Conservation (phyloP, 257 asterid genomes). For the Solanum bulbocastanum region DNA sequence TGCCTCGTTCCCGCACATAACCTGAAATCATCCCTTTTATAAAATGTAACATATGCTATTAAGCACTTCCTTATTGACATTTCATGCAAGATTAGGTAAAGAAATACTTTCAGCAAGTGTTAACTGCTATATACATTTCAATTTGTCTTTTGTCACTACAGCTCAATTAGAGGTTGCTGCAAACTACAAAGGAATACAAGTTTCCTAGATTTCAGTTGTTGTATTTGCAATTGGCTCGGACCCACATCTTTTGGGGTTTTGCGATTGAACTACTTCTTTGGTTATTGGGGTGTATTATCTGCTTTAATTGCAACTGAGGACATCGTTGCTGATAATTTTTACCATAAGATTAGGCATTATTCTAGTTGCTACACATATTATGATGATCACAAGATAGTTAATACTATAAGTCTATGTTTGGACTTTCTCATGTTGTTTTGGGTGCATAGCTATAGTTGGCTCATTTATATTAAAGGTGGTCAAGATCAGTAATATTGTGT, state of each 20-base stretch:
- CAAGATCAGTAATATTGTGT: not conserved
- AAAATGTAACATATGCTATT: not conserved
- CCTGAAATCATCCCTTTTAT: not conserved
- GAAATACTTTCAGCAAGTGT: not conserved
- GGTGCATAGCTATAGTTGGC: not conserved
- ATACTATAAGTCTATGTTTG: not conserved
- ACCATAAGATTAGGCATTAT: not conserved
- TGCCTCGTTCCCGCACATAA: not conserved
- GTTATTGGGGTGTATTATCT: not conserved
- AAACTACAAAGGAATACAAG: not conserved
- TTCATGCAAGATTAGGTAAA: not conserved
- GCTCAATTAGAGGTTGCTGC: not conserved
- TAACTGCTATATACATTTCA: not conserved
- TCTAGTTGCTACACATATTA: not conserved
- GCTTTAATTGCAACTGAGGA: not conserved
- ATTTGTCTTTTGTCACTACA: not conserved
- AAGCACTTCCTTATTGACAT: not conserved
- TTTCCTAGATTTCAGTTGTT: not conserved
- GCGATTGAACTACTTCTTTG: not conserved
- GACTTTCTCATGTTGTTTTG: not conserved
- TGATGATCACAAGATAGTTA: not conserved
- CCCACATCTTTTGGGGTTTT: not conserved
- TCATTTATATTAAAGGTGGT: not conserved
- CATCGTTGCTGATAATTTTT: not conserved
- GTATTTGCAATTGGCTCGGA: not conserved